Base-by-base conservation (phyloP, 176 grass and related monocot genomes). In the Echinochloa phyllopogon region DNA sequence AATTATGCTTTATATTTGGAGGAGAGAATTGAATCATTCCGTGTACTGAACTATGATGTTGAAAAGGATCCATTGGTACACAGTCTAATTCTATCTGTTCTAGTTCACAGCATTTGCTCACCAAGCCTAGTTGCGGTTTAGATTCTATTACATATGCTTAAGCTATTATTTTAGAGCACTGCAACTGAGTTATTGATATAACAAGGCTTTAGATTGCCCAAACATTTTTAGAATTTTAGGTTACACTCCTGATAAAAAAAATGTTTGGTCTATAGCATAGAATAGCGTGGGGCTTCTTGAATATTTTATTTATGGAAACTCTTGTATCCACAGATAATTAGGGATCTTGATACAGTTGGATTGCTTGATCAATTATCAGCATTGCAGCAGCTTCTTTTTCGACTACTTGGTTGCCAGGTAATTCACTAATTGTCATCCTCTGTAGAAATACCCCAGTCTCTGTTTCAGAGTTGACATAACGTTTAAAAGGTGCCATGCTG, bases 1-100 rank as follows among this genome's bases (percentile, higher is more conserved):
- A 80, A 89, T 76, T 98, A 98, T 57, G 96, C 96, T 68, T 82
- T 98, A 55, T 98, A 82, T 81, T 88, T 98, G 71, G 96, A 98
- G 84, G 96, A 98, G 85, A 98, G 82, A 66, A 86, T 98, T 24
- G 96, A 98, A 80, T 87, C 80, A 69, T 94, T 92, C 73, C 89
- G 86, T 15, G 88, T 98, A 52, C 85, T 98, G 39, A 95, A 92
- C 64, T 96, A 94, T 87, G 93, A 95, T 0, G 74, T 95, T 29
- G 96, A 98, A 47, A 85, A 68, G 21, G 96, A 98, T 53, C 93
- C 89, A 12, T 83, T 51, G 48, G 96, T 98, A 88, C 33, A 86
- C 88, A 66, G 44, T 74, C 20, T 51, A 82, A 49, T 80, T 74
- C 45, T 53, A 37, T 52, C n/a, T 57, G 1, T 2, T 25, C 16